These are phyloP conservation scores for Apophysomyces variabilis DNA, from an alignment of 371 early-diverging fungal genomes.

Conservation along the genomic window DNA sequence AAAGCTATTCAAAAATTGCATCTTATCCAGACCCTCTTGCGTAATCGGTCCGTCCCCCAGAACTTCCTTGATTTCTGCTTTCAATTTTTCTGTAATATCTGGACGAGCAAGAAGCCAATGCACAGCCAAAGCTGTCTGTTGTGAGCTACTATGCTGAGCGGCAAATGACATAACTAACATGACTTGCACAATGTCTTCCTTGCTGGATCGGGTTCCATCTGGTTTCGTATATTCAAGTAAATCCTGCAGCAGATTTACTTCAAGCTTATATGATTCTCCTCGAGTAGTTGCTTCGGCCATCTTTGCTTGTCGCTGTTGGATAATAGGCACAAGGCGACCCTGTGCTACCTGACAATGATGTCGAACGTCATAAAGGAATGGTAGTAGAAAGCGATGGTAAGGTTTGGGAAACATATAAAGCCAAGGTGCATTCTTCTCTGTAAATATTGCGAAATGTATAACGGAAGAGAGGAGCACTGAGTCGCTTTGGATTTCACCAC, in stretches of 20 bases:
- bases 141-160: constrained; percentile 39
- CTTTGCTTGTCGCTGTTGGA: constrained; percentile 21
- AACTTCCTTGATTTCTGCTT: constrained; percentile 35
- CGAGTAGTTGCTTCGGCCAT: constrained; percentile 9
- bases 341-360: no score
- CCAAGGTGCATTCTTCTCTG: no score
- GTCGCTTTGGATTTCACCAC: no score
- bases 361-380: no score
- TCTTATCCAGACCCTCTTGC: constrained; percentile 33
- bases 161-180: constrained; percentile 25
- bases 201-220: constrained; percentile 18
- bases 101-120: constrained; percentile 44
- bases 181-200: no score
- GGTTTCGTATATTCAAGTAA: constrained; percentile 25
- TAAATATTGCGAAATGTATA: no score
- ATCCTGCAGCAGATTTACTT: constrained; percentile 30
- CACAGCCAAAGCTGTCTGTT: constrained; percentile 26
- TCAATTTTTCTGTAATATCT: constrained; percentile 27
- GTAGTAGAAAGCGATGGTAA: no score
- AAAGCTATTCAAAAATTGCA: constrained; percentile 25
- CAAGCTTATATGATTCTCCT: constrained; percentile 11
- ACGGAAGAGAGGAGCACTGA: no score
- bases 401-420: no score
- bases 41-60: constrained; percentile 30
- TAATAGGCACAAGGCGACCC: not conserved